Conservation (phyloP, 2,329 filamentous ascomycete species). For the Stromatinia cepivora region DNA sequence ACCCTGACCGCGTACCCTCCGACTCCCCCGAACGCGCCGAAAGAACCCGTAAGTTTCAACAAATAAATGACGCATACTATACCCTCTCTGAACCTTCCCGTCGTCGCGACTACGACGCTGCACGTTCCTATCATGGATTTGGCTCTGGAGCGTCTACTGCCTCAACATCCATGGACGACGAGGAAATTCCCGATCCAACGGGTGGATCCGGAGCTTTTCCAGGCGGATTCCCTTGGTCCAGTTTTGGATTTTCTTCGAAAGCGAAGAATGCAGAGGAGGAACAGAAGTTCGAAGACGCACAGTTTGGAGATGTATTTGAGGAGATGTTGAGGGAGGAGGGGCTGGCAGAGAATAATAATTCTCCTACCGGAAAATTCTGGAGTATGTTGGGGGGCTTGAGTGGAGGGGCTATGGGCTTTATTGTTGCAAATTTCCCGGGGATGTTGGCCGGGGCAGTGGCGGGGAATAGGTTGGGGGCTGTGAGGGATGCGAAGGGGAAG, state of each 20-base stretch:
- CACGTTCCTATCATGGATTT: constrained; percentile 59
- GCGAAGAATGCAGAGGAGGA: constrained; percentile 51
- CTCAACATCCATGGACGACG: constrained; percentile 48
- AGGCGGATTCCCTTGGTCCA: constrained; percentile 69
- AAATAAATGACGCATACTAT: constrained; percentile 91
- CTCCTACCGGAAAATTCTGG: constrained; percentile 78
- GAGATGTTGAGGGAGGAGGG: constrained; percentile 87
- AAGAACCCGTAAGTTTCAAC: constrained; percentile 86
- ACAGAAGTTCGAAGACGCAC: constrained; percentile 66
- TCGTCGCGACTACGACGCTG: constrained; percentile 80
- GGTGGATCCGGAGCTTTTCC: constrained; percentile 55
- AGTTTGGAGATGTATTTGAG: constrained; percentile 87
- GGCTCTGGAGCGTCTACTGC: constrained; percentile 46
- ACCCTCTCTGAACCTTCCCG: constrained; percentile 78
- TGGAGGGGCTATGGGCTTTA: constrained; percentile 90
- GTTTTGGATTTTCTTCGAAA: constrained; percentile 56
- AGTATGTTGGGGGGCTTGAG: constrained; percentile 79
- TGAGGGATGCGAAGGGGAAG: constrained; percentile 89
- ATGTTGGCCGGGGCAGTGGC: constrained; percentile 87
- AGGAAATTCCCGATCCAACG: constrained; percentile 44
- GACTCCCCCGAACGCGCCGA: constrained; percentile 79
- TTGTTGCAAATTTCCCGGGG: constrained; percentile 88
- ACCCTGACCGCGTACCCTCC: constrained; percentile 84
- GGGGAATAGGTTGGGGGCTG: constrained; percentile 85
- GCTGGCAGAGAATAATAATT: constrained; percentile 69